Conservation (phyloP, 2,329 filamentous ascomycete species). For the Leptographium flavum region DNA sequence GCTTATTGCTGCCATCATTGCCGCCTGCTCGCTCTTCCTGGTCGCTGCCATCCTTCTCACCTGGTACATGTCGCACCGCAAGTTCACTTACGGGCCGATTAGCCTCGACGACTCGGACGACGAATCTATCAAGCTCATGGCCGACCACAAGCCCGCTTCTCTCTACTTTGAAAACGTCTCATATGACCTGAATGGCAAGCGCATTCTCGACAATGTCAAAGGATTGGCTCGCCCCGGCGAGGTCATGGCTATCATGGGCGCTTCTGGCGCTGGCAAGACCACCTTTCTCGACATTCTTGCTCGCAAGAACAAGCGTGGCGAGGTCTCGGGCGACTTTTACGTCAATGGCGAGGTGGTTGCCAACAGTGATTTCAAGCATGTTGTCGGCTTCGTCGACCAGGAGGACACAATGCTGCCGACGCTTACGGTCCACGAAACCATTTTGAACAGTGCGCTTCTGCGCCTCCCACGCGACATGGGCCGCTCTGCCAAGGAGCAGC, state of each 20-base stretch:
- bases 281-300: constrained; percentile 93
- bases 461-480: constrained; percentile 90
- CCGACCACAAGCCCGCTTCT: constrained; percentile 80
- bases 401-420: constrained; percentile 96
- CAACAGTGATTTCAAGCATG: constrained; percentile 74
- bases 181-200: constrained; percentile 76
- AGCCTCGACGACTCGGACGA: constrained; percentile 82
- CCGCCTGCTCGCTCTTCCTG: constrained; percentile 64
- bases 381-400: constrained; percentile 95
- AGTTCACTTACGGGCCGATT: constrained; percentile 56
- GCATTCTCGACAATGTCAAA: constrained; percentile 66
- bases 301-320: constrained; percentile 88
- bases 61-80: constrained; percentile 78
- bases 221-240: constrained; percentile 92
- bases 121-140: constrained; percentile 72
- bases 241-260: constrained; percentile 93
- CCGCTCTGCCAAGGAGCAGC: constrained; percentile 71
- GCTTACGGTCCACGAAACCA: constrained; percentile 93
- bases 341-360: constrained; percentile 85
- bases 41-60: constrained; percentile 71
- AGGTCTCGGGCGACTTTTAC: constrained; percentile 66
- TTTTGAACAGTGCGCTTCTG: constrained; percentile 82
- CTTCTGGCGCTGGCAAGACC: constrained; percentile 93
- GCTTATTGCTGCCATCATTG: constrained; percentile 86
- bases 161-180: constrained; percentile 79